phyloP scores from a whole-genome alignment of 108 stramenopile genomes.

The Fragilaria crotonensis region DNA sequence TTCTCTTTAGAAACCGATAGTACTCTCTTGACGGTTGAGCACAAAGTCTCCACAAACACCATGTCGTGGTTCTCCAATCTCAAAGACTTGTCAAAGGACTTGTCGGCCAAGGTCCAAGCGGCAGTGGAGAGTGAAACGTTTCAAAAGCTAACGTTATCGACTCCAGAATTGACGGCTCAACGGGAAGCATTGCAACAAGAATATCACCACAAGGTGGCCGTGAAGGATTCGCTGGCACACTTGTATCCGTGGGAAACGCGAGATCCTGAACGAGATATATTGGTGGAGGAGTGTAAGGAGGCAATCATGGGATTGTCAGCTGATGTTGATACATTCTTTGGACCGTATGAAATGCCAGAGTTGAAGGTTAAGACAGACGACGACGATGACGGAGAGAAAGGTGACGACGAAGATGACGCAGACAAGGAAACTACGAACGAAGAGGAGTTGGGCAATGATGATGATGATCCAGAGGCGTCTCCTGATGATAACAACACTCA shows the following conservation, averaged over 20 bases:
- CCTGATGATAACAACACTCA: conserved; percentile 7
- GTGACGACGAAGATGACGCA: conserved; percentile 26
- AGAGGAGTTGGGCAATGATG: neutral
- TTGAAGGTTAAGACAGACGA: conserved; percentile 30
- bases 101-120: conserved; percentile 23
- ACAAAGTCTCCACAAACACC: too few species aligned
- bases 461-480: conserved; percentile 22
- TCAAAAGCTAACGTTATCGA: conserved; percentile 69
- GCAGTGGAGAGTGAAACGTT: conserved; percentile 48
- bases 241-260: conserved; percentile 81
- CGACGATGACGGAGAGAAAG: conserved; percentile 22
- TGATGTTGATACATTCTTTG: conserved; percentile 64
- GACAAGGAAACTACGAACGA: conserved; percentile 24
- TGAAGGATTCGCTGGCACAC: conserved; percentile 48
- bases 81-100: conserved; percentile 1
- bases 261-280: conserved; percentile 76
- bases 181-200: conserved; percentile 56
- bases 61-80: neutral
- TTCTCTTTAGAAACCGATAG: too few species aligned
- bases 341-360: conserved; percentile 61
- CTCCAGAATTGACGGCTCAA: conserved; percentile 67
- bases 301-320: conserved; percentile 59
- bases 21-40: too few species aligned
- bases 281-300: conserved; percentile 84
- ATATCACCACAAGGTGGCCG: conserved; percentile 54